phyloP scores from a whole-genome alignment of 805 yeast genomes.

The Jamesozyma lodderae region DNA sequence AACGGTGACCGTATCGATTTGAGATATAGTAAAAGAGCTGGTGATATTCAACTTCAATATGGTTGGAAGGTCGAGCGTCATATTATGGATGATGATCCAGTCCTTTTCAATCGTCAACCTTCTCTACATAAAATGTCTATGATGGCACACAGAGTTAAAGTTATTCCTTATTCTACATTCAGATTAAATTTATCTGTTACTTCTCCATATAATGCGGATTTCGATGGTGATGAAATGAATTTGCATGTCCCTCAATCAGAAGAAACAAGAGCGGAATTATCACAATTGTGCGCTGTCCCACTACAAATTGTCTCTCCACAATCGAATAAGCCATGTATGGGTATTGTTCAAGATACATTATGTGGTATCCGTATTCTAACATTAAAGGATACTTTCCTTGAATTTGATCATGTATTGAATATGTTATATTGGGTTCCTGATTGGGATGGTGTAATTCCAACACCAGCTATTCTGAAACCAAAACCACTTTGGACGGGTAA shows the following conservation, averaged over 20 bases:
- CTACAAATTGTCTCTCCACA: conserved; percentile 97
- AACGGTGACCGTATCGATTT: conserved; percentile 98
- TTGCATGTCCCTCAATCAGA: conserved; percentile 98
- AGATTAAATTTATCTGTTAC: conserved; percentile 94
- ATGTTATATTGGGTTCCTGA: conserved; percentile 95
- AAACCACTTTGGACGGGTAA: conserved; percentile 97
- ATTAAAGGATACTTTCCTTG: conserved; percentile 77
- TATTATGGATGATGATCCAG: conserved; percentile 95
- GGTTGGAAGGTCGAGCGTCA: conserved; percentile 99
- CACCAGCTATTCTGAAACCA: conserved; percentile 89
- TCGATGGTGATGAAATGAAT: conserved; percentile 99
- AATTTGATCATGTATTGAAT: conserved; percentile 91
- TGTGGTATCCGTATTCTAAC: conserved; percentile 98
- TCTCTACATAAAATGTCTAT: conserved; percentile 98
- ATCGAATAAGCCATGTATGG: conserved; percentile 98
- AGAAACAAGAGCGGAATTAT: conserved; percentile 93
- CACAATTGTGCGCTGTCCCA: conserved; percentile 94
- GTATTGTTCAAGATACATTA: conserved; percentile 97
- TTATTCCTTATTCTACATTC: conserved; percentile 97
- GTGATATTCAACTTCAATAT: conserved; percentile 93
- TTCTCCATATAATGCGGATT: conserved; percentile 99
- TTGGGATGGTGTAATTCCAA: conserved; percentile 98
- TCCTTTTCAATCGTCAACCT: conserved; percentile 97
- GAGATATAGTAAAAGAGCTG: conserved; percentile 95
- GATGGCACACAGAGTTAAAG: conserved; percentile 99